These are phyloP conservation scores for Crithidia acanthocephali DNA, from an alignment of 208 protist species.

Conservation along the genomic window DNA sequence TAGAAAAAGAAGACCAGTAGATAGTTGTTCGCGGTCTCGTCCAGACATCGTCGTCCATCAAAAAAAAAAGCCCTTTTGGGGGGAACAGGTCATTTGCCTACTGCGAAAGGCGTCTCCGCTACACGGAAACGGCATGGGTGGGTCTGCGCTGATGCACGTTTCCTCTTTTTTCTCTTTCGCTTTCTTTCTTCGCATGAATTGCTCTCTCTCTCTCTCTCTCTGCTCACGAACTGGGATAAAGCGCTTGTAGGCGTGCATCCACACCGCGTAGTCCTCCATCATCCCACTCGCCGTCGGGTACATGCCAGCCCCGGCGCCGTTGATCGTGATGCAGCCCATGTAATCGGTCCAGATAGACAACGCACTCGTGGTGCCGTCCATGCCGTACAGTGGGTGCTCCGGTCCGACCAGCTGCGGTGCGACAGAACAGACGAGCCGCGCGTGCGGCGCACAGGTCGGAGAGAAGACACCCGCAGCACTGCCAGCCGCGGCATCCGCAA, in stretches of 20 bases:
- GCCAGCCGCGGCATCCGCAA: neutral
- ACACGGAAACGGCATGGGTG: no score
- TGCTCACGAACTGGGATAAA: neutral
- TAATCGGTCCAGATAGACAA: conserved; percentile 43
- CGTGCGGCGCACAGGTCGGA: neutral
- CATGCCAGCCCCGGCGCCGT: conserved; percentile 37
- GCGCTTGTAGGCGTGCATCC: conserved; percentile 22
- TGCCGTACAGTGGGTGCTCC: conserved; percentile 34
- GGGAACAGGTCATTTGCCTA: no score
- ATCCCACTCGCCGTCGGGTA: conserved; percentile 44
- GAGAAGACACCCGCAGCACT: conserved; percentile 1
- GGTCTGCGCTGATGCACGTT: no score
- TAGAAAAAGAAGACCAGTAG: no score
- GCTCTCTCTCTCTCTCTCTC: no score
- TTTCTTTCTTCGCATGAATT: no score
- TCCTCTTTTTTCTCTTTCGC: no score
- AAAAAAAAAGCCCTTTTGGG: no score
- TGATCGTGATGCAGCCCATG: conserved; percentile 35
- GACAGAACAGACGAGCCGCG: conserved; percentile 27
- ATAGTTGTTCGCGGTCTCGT: no score
- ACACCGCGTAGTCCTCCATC: conserved; percentile 48
- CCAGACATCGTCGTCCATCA: no score
- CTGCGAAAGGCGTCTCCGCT: no score
- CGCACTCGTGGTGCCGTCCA: conserved; percentile 41
- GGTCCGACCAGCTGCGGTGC: conserved; percentile 33